Evolutionary conservation across 257 asterid genomes (phyloP).

Genomic region (Plantago elongata): DNA sequence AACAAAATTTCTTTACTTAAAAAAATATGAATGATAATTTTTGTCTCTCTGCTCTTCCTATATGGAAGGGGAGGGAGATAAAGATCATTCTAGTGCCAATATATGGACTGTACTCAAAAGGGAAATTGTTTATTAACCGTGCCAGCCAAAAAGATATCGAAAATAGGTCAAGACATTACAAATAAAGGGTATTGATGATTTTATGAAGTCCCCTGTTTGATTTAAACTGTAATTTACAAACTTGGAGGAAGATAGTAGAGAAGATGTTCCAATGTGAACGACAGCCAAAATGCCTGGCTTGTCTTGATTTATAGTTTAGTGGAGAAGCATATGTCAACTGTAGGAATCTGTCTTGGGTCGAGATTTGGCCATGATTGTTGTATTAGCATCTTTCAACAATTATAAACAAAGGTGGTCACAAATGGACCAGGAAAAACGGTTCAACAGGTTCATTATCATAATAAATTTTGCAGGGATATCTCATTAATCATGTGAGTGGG

Average conservation of each 20-base stretch:
- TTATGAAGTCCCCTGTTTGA: no score
- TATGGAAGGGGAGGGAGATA: no score
- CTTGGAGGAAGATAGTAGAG: background rate
- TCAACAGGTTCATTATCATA: background rate
- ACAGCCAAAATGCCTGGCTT: background rate
- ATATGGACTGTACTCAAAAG: no score
- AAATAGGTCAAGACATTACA: no score
- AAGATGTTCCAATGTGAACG: constrained; percentile 1
- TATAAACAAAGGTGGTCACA: background rate
- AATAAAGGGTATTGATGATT: no score
- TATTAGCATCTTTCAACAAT: background rate
- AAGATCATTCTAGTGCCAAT: no score
- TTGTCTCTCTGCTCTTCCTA: no score
- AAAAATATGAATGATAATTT: no score
- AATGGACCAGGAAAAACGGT: background rate
- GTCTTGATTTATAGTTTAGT: background rate
- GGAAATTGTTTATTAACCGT: no score
- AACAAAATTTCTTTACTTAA: no score
- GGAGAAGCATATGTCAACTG: background rate
- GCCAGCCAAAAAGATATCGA: no score
- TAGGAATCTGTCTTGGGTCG: background rate
- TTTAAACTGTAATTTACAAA: no score
- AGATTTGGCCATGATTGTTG: constrained; percentile 2
- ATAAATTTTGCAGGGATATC: background rate
- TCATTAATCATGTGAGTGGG: background rate